Evolutionary conservation across 140 eudicot genomes (phyloP), one percentile per base, ranked within the genome.

Genomic region (Stevia rebaudiana): DNA sequence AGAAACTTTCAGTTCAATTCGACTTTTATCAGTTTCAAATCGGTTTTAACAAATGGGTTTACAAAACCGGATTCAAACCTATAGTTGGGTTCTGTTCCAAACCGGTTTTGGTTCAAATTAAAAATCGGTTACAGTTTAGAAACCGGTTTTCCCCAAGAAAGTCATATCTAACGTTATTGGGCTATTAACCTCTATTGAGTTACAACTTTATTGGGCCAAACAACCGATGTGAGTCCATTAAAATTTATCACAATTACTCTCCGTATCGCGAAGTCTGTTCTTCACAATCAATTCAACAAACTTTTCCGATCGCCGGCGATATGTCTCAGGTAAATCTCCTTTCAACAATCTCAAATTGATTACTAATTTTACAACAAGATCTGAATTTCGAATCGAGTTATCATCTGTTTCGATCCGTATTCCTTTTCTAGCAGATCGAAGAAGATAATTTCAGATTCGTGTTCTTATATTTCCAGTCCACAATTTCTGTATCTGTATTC

Each of bases 261-360:
- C 57, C 16, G 16, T 51, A 11, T 10, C 49, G 18, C 49, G 17
- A n/a, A n/a, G 41, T 36, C 41, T 36, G 12, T 49, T 49, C 60
- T 52, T 24, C 36, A 23, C 60, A 24, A 23, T 18, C 60, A 15
- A 24, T 23, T 1, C 37, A 23, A 52, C 36, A 11, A 23, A 23
- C 60, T 52, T 52, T 52, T 52, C 60, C 60, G 60, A 52, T 52
- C 60, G 37, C 60, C 58, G 60, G 8, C 60, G 60, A 52, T 5
- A 52, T 52, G 60, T 52, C 60, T 23, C 60, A 52, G 60, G 60
- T 52, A 13, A 52, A 24, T 23, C 24, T 35, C 23, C 58, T 28
- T 33, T 6, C 58, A 0, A 51, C 8, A 22, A 3, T 52, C 5
- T 52, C 36, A 52, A 24, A 23, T 52, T 24, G 16, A 52, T 25